Evolutionary conservation across 345 rosid species (phyloP).

Genomic region (Eucalyptus rudis): DNA sequence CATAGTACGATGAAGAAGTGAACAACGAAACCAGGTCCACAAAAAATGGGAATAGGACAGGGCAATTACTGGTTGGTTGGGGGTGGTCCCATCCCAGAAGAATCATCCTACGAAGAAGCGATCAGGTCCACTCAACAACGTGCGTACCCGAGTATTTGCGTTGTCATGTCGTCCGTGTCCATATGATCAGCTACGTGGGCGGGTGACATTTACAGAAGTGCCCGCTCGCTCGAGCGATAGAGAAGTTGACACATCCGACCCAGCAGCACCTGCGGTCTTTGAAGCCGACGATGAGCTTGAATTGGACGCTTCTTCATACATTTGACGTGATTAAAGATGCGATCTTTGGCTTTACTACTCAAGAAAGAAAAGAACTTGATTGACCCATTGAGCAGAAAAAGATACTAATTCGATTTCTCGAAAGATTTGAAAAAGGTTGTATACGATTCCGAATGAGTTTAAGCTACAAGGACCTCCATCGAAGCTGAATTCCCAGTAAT

Average conservation of each 20-base stretch:
- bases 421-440: neutral
- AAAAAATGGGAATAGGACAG: neutral
- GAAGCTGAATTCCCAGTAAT: neutral
- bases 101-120: neutral
- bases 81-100: neutral
- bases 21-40: neutral
- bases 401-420: neutral
- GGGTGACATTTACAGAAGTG: neutral
- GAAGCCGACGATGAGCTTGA: neutral
- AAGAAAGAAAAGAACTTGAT: neutral
- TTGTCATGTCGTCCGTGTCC: neutral
- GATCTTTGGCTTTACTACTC: neutral
- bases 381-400: neutral
- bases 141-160: neutral
- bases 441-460: neutral
- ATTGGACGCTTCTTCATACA: neutral
- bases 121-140: neutral
- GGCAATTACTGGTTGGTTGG: neutral
- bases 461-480: neutral
- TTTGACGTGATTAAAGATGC: neutral
- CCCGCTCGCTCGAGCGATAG: neutral
- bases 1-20: neutral
- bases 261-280: neutral
- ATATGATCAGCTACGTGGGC: neutral
- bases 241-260: neutral